Percentiles rank a stretch among this genome's conserved stretches.
Conservation (phyloP, 2,329 filamentous ascomycete genomes). For the Nigrograna mackinnonii region DNA sequence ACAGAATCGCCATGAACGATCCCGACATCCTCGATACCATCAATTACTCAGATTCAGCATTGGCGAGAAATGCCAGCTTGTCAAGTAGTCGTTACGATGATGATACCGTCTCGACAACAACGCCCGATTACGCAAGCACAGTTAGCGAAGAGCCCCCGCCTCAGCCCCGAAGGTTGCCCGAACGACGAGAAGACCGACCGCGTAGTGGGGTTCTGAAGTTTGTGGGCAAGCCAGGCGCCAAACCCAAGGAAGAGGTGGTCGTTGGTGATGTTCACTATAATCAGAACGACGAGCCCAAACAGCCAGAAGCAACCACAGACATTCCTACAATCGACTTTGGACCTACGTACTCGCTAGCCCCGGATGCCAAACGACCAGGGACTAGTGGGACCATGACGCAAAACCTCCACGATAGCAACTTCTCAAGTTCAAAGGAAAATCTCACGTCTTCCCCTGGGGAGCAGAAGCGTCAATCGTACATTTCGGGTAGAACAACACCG, state of each 20-base stretch:
- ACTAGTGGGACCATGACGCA: slow-evolving; percentile 58
- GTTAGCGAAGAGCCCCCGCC: slow-evolving; percentile 33
- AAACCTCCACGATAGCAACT: slow-evolving; percentile 26
- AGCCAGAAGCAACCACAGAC: slow-evolving; percentile 43
- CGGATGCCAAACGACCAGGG: slow-evolving; percentile 57
- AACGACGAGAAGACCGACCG: slow-evolving; percentile 67
- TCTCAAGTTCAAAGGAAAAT: slow-evolving; percentile 37
- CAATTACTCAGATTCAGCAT: slow-evolving; percentile 24
- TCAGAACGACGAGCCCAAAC: slow-evolving; percentile 16
- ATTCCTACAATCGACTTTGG: slow-evolving; percentile 85
- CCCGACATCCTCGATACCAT: slow-evolving; percentile 48
- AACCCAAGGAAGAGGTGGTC: slow-evolving; percentile 45
- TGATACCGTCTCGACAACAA: slow-evolving; percentile 65
- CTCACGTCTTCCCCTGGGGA: slow-evolving; percentile 30
- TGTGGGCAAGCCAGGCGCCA: slow-evolving; percentile 62
- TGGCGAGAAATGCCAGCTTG: slow-evolving; percentile 36
- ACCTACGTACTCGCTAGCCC: slow-evolving; percentile 72
- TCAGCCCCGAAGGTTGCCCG: slow-evolving; percentile 42
- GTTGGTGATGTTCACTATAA: slow-evolving; percentile 52
- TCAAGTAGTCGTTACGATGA: slow-evolving; percentile 64
- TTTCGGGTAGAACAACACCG: slow-evolving; percentile 37
- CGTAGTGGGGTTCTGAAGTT: slow-evolving; percentile 81
- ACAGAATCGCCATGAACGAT: slow-evolving; percentile 49
- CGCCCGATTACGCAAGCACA: slow-evolving; percentile 80
- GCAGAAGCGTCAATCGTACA: slow-evolving; percentile 29